These are phyloP conservation scores for Epichloe gansuensis DNA, from an alignment of 2,329 filamentous ascomycete genomes.

Conservation along the genomic window DNA sequence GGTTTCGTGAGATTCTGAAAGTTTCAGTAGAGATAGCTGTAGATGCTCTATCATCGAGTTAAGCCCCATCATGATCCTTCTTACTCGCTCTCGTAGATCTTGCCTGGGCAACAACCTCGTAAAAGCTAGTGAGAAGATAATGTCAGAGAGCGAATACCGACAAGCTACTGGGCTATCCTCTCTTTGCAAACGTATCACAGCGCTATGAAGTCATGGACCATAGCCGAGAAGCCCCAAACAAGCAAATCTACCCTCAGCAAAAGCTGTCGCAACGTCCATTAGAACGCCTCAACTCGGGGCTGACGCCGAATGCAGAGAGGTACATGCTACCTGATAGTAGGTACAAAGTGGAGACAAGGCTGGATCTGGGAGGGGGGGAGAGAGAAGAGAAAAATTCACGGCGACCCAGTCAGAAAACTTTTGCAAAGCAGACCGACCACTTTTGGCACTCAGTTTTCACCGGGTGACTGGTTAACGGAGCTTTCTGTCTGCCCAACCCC, in stretches of 20 bases:
- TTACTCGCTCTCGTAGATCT: neutral
- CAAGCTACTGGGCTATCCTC: no score
- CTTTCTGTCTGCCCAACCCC: constrained; percentile 15
- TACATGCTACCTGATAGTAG: constrained; percentile 19
- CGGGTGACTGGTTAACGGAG: constrained; percentile 4
- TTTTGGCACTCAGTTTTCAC: neutral
- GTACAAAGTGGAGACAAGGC: constrained; percentile 9
- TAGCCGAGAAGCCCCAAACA: no score
- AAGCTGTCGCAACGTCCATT: no score
- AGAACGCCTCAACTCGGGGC: neutral
- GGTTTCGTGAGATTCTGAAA: neutral
- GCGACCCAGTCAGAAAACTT: constrained; percentile 11
- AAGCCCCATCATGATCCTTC: neutral
- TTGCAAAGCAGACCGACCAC: constrained; percentile 7
- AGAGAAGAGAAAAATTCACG: constrained; percentile 14
- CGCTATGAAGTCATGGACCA: no score
- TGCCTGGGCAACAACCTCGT: no score
- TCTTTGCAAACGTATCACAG: no score
- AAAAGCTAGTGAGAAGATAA: no score
- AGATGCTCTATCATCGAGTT: no score
- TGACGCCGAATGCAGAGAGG: constrained; percentile 3
- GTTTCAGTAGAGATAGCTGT: neutral
- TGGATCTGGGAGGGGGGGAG: neutral
- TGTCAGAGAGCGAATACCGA: no score
- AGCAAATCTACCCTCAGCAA: neutral